These are phyloP conservation scores for Xylaria curta DNA, from an alignment of 495 filamentous ascomycete species.

Conservation along the genomic window DNA sequence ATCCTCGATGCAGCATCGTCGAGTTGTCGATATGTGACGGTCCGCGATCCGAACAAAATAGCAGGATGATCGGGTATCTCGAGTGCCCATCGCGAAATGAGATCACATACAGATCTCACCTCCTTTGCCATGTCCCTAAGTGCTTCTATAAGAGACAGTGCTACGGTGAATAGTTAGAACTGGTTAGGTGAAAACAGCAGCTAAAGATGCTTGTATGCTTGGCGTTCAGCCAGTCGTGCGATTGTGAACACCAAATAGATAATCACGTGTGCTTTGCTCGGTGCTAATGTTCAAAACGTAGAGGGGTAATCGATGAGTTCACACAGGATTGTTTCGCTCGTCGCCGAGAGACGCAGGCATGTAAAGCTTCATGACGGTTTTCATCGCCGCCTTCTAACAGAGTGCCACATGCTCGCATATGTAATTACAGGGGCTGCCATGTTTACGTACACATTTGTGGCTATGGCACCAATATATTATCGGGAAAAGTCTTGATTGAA, in stretches of 20 bases:
- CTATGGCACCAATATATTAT: no score
- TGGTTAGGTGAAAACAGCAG: not conserved
- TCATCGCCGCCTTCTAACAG: not conserved
- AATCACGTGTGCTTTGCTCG: not conserved
- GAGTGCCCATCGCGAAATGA: slow-evolving; percentile 4
- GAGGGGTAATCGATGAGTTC: not conserved
- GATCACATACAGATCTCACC: not conserved
- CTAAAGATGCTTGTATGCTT: not conserved
- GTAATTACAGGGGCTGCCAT: not conserved
- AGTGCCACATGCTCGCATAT: not conserved
- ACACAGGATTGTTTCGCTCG: not conserved
- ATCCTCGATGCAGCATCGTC: slow-evolving; percentile 12
- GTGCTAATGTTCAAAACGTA: not conserved
- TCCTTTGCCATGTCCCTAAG: not conserved
- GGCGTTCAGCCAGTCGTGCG: not conserved
- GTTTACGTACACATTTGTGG: not conserved
- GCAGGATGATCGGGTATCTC: slow-evolving; percentile 17
- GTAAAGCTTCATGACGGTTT: not conserved
- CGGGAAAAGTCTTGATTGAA: not conserved
- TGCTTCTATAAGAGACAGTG: not conserved
- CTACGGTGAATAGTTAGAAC: not conserved
- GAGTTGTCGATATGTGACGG: slow-evolving; percentile 12
- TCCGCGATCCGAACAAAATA: slow-evolving; percentile 5
- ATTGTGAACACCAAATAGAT: not conserved
- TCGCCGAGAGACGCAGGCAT: not conserved